Evolutionary conservation across 768 basidiomycete species (phyloP).

Genomic region (Lactarius quietus): DNA sequence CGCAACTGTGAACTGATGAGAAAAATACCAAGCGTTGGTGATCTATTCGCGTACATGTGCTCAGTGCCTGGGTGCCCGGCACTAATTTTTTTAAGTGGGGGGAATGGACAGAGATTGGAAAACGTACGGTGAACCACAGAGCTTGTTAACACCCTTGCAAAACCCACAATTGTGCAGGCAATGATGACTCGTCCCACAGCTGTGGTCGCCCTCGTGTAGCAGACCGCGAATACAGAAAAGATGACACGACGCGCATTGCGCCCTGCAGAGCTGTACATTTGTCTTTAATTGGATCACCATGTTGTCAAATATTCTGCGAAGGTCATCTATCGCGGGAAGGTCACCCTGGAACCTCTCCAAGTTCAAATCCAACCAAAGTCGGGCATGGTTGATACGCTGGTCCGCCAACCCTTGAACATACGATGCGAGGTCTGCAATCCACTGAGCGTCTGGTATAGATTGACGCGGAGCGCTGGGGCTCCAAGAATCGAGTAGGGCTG

Average conservation of each 20-base stretch:
- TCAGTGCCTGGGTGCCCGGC: conserved; percentile 54
- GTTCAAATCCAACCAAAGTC: conserved; percentile 49
- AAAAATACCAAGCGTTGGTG: not conserved
- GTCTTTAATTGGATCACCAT: conserved; percentile 43
- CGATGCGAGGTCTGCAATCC: conserved; percentile 37
- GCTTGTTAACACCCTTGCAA: conserved; percentile 33
- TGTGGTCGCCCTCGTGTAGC: conserved; percentile 43
- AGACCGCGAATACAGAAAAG: conserved; percentile 45
- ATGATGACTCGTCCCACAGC: conserved; percentile 47
- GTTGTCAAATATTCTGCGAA: conserved; percentile 43
- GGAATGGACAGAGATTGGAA: not conserved
- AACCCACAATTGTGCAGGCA: conserved; percentile 47
- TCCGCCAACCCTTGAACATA: conserved; percentile 42
- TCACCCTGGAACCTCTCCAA: conserved; percentile 41
- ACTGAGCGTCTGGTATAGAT: conserved; percentile 38
- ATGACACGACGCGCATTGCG: conserved; percentile 45
- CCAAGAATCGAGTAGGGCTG: conserved; percentile 32
- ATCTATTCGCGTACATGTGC: conserved; percentile 44
- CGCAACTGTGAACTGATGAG: conserved; percentile 53
- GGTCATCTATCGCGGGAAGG: conserved; percentile 43
- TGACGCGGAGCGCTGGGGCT: conserved; percentile 33
- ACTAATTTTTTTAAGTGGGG: conserved; percentile 30
- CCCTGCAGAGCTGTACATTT: conserved; percentile 46
- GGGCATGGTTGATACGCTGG: conserved; percentile 45
- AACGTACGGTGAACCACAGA: conserved; percentile 48